Evolutionary conservation across 2,329 filamentous ascomycete genomes (phyloP).

Genomic region (Trichophaea hybrida): DNA sequence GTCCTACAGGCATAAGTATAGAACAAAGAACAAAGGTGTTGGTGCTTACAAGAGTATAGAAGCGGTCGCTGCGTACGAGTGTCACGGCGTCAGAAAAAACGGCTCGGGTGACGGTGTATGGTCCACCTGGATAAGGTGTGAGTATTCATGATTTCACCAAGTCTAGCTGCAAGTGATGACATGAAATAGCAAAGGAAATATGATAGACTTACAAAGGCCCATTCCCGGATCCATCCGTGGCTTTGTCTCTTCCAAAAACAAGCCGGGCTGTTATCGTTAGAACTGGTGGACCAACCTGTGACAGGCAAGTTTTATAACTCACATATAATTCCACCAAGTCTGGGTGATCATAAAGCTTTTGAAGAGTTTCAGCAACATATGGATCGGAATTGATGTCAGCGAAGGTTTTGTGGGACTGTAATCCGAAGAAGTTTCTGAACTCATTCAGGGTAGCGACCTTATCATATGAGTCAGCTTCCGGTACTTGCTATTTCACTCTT

Average conservation of each 20-base stretch:
- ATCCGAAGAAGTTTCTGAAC: slow-evolving; percentile 50
- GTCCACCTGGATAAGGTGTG: slow-evolving; percentile 18
- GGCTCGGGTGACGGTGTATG: slow-evolving; percentile 33
- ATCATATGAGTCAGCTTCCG: too few relatives aligned
- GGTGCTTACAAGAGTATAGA: slow-evolving; percentile 32
- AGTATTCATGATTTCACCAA: neutral
- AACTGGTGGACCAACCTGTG: too few relatives aligned
- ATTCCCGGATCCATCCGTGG: slow-evolving; percentile 11
- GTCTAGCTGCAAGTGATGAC: neutral
- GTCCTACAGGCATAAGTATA: slow-evolving; percentile 26
- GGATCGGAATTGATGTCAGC: slow-evolving; percentile 74
- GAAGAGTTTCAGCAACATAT: slow-evolving; percentile 49
- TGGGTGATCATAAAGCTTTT: slow-evolving; percentile 58
- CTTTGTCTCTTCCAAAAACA: slow-evolving; percentile 63
- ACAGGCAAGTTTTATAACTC: too few relatives aligned
- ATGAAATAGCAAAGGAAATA: neutral
- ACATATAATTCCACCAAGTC: slow-evolving; percentile 64
- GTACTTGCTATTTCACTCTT: too few relatives aligned
- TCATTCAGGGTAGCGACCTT: neutral
- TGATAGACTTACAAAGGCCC: slow-evolving; percentile 12
- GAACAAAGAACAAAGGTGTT: neutral
- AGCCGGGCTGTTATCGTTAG: slow-evolving; percentile 38
- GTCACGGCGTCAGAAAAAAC: slow-evolving; percentile 37
- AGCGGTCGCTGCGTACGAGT: slow-evolving; percentile 36
- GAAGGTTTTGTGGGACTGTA: slow-evolving; percentile 62